A percentile compares a stretch with the other conserved stretches of the same genome.
Conservation (phyloP, 179 eudicot genomes). For the Nepenthes alata region DNA sequence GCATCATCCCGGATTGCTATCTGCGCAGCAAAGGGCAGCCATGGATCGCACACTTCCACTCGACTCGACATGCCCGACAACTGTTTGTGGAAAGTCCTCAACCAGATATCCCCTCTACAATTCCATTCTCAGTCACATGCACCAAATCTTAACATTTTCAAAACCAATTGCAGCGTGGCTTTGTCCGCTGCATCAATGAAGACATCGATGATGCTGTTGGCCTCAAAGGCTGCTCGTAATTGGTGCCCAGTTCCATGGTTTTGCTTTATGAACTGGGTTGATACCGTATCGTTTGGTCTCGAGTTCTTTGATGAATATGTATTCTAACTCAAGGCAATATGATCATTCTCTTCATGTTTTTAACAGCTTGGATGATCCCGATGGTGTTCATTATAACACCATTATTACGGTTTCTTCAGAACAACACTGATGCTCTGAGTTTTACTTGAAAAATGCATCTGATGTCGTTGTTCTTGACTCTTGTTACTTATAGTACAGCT, state of each 20-base stretch:
- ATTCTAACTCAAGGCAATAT: slow-evolving; percentile 42
- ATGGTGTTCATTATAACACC: slow-evolving; percentile 70
- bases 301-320: slow-evolving; percentile 81
- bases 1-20: neutral
- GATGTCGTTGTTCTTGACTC: slow-evolving; percentile 56
- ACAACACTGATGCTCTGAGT: slow-evolving; percentile 34
- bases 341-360: slow-evolving; percentile 35
- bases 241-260: slow-evolving; percentile 54
- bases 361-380: slow-evolving; percentile 34
- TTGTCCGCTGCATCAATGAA: slow-evolving; percentile 28
- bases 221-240: slow-evolving; percentile 47
- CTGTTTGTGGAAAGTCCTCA: slow-evolving; percentile 48
- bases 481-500: slow-evolving; percentile 46
- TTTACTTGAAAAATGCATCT: slow-evolving; percentile 53
- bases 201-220: slow-evolving; percentile 39
- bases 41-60: neutral
- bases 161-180: slow-evolving; percentile 16
- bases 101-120: slow-evolving; percentile 17
- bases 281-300: slow-evolving; percentile 31
- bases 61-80: slow-evolving; percentile 37
- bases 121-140: slow-evolving; percentile 41
- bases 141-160: slow-evolving; percentile 37
- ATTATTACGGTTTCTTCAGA: slow-evolving; percentile 53
- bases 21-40: slow-evolving; percentile 1
- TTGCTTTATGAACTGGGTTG: slow-evolving; percentile 52